phyloP scores from a whole-genome alignment of 2,329 filamentous ascomycete genomes.

The Beauveria medogensis region DNA sequence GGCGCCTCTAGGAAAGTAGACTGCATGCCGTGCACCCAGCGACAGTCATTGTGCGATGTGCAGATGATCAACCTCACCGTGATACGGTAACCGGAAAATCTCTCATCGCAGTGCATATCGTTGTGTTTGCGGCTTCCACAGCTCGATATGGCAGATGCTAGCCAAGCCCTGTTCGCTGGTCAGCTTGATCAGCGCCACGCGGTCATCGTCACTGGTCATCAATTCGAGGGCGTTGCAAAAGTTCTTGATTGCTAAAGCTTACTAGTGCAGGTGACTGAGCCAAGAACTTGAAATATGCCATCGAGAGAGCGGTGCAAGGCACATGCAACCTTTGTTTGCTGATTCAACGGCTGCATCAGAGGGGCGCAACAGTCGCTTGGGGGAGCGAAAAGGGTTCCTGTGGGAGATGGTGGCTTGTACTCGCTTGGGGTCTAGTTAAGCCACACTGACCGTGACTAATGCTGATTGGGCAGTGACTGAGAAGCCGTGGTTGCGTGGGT shows the following conservation, averaged over 20 bases:
- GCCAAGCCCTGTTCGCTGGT: not conserved
- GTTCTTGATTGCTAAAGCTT: not conserved
- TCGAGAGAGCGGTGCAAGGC: not conserved
- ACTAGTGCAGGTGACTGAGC: not conserved
- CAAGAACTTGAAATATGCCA: not conserved
- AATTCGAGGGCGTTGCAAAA: not conserved
- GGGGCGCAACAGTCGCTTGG: not conserved
- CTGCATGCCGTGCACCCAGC: not conserved
- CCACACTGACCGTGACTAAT: not conserved
- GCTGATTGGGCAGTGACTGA: not conserved
- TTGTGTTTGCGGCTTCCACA: not conserved
- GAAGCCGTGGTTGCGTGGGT: not conserved
- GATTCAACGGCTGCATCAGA: not conserved
- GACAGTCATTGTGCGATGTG: not conserved
- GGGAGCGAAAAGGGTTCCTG: not conserved
- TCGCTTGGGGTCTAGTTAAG: conserved; percentile 3
- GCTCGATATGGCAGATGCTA: not conserved
- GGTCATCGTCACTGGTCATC: not conserved
- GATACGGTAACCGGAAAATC: not conserved
- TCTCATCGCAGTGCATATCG: not conserved
- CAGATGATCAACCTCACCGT: not conserved
- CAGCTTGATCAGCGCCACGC: not conserved
- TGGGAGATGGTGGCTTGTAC: conserved; percentile 8
- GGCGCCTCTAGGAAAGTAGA: not conserved
- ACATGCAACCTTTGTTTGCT: not conserved